Base-by-base conservation (phyloP, 768 basidiomycete genomes). In the Daedaleopsis nitida region DNA sequence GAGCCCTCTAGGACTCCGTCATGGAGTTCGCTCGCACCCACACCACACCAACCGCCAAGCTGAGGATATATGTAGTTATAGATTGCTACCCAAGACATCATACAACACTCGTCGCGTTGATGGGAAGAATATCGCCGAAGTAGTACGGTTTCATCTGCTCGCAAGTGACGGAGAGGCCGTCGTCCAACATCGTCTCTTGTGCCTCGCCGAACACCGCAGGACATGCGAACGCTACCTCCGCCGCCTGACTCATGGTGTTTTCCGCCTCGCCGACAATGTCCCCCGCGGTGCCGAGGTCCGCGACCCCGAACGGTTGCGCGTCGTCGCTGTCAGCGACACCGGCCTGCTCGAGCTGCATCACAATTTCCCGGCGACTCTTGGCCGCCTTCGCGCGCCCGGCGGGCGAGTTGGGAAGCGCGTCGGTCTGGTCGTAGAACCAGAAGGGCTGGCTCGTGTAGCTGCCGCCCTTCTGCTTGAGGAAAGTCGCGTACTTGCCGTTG, bases 371-470 rank as follows among this genome's bases (percentile, higher is more conserved):
- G 69, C 62, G 69, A 57, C 42, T 59, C 66, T 67, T 65, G 49
- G 45, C n/a, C 27, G 27, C 27, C 27, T 67, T 64, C 44, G 45
- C 23, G 5, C 57, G 59, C 3, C 65, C 73, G 0, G 73, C 68
- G 27, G 81, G 78, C 8, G 79, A 73, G 55, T 75, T 72, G 27
- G 71, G 68, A 1, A 81, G 63, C 14, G 82, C 81, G 2, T 63
- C 63, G 10, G 72, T 68, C 66, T 84, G 83, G 66, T 82, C 75
- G 66, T 81, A 83, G 64, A 78, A 81, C 75, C 76, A 84, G 66
- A 73, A 82, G 1, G 81, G 68, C 60, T 76, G 70, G 43, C 57
- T 68, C 65, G 70, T 60, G 70, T 81, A 83, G 38, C 61, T 62
- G 35, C 60, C 55, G 38, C 66, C 60, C 17, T 65, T 64, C 58